Evolutionary conservation across 495 filamentous ascomycete genomes (phyloP).

Genomic region (Pyronema omphalodes): DNA sequence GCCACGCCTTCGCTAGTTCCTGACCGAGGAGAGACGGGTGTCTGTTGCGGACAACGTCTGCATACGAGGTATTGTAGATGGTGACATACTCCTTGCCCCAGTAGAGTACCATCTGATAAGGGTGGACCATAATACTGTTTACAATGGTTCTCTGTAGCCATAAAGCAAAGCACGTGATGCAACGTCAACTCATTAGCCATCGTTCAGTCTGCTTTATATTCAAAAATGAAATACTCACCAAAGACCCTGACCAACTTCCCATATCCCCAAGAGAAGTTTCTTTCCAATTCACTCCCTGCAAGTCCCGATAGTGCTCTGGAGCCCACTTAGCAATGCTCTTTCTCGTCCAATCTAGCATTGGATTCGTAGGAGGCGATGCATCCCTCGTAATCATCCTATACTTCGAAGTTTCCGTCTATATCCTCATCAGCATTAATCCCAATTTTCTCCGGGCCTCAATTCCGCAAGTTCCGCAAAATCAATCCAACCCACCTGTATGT

Average conservation of each 20-base stretch:
- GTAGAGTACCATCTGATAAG: slow-evolving; percentile 6
- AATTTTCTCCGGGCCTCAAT: too few species aligned
- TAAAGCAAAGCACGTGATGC: too few species aligned
- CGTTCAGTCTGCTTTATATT: too few species aligned
- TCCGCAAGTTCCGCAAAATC: too few species aligned
- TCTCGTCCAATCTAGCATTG: slow-evolving; percentile 3
- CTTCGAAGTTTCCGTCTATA: slow-evolving; percentile 1
- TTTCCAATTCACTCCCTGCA: slow-evolving; percentile 1
- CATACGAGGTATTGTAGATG: slow-evolving; percentile 13
- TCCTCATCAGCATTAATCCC: neutral
- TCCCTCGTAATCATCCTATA: neutral
- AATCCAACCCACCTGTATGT: neutral
- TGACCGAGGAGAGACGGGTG: slow-evolving; percentile 12
- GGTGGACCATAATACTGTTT: slow-evolving; percentile 1
- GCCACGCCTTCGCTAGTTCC: slow-evolving; percentile 6
- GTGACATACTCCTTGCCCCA: slow-evolving; percentile 15
- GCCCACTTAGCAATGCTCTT: neutral
- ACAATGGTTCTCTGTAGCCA: neutral
- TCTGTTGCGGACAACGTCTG: slow-evolving; percentile 9
- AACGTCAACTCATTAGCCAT: neutral
- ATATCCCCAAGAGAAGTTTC: neutral
- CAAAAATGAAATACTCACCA: neutral
- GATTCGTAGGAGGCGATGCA: neutral
- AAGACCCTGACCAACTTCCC: neutral
- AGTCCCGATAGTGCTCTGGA: slow-evolving; percentile 1